Evolutionary conservation across 2,329 filamentous ascomycete genomes (phyloP), one percentile per base, ranked within the genome.

Genomic region (Pezicula rhizophila): DNA sequence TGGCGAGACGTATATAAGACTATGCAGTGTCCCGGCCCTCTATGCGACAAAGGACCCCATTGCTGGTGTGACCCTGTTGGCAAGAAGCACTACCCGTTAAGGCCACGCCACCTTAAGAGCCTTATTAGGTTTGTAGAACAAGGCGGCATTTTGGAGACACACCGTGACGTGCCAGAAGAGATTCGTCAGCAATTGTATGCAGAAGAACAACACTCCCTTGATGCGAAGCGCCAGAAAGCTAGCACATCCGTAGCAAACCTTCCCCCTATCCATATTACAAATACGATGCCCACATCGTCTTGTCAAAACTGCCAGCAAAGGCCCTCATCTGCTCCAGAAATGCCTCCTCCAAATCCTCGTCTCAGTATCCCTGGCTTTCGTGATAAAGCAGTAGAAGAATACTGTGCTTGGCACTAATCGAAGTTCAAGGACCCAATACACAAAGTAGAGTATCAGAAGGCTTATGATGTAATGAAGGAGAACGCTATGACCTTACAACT

Each of bases 81-180:
- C 50, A 55, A 66, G 60, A 61, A 67, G 56, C 61, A 69, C 51
- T 61, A 67, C 43, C 62, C 53, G 47, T 58, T 68, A 1, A 57
- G 46, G 33, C 60, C 55, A 17, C 56, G 59, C 44, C 57, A 66
- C 48, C 51, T 67, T 10, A 65, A 54, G 52, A 52, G 38, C 26
- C 56, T 68, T 46, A 49, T 67, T 28, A 54, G 52, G 37, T 58
- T 59, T 52, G 56, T 61, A 34, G 45, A 63, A 48, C 50, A 59
- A 49, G 63, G 59, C 35, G 46, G 49, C 42, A 52, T 40, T 14
- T 46, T 64, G 38, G 42, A 53, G 42, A 55, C 47, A 34, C 57
- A 66, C 44, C 57, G 62, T 40, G 54, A 68, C 51, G 54, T 66
- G 25, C 63, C 59, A 34, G 55, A 63, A 17, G 53, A 57, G 40